Conservation (phyloP, 208 protist species). For the Acanthamoeba polyphaga region DNA sequence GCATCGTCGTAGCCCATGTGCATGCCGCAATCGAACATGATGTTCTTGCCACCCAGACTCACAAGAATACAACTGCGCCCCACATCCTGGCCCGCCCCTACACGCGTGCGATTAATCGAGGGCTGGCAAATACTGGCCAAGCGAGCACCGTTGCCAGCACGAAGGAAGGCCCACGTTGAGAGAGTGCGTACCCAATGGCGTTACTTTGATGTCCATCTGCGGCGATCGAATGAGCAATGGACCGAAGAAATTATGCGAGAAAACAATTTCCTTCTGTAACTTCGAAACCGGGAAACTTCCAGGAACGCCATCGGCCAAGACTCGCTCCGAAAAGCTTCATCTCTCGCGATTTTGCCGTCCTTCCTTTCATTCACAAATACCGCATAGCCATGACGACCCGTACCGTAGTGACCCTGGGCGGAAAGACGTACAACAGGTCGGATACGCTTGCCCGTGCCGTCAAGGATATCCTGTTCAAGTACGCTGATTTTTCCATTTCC, state of each 20-base stretch:
- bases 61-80: conserved; percentile 92
- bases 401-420: background rate
- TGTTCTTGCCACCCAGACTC: conserved; percentile 91
- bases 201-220: conserved; percentile 3
- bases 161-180: background rate
- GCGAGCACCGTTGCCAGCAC: background rate
- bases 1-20: conserved; percentile 94
- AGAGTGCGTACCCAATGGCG: background rate
- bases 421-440: conserved; percentile 4
- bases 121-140: background rate
- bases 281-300: background rate
- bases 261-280: background rate
- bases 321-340: background rate
- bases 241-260: background rate
- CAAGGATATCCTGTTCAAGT: background rate
- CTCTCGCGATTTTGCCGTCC: background rate
- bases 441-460: background rate
- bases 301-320: background rate
- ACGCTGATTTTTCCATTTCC: background rate
- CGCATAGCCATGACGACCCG: background rate
- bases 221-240: background rate
- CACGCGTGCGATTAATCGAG: background rate
- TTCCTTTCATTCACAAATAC: background rate
- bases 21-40: conserved; percentile 96
- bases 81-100: conserved; percentile 92